phyloP scores from a whole-genome alignment of 345 rosid genomes.

The Brassica juncea region DNA sequence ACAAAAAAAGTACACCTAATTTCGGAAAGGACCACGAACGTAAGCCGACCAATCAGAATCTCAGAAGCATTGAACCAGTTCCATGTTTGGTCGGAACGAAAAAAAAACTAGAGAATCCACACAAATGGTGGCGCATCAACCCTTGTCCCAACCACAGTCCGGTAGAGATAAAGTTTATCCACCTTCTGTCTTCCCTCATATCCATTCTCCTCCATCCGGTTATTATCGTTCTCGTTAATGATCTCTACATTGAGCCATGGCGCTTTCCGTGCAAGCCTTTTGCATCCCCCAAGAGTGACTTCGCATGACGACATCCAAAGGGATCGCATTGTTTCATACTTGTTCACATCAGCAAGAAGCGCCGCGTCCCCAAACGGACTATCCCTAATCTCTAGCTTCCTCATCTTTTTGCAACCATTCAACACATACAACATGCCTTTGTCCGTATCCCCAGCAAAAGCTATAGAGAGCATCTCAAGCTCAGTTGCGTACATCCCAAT shows the following conservation, averaged over 20 bases:
- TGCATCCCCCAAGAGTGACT: constrained; percentile 90
- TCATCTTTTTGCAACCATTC: constrained; percentile 87
- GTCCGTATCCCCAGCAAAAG: constrained; percentile 89
- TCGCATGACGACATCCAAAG: constrained; percentile 99
- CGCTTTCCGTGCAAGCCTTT: constrained; percentile 64
- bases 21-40: constrained; percentile 17
- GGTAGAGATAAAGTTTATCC: constrained; percentile 78
- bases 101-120: constrained; percentile 60
- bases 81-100: constrained; percentile 13
- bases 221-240: constrained; percentile 44
- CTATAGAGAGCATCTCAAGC: constrained; percentile 94
- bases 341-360: constrained; percentile 75
- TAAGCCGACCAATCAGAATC: constrained; percentile 13
- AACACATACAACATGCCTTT: constrained; percentile 82
- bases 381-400: constrained; percentile 89
- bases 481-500: constrained; percentile 79
- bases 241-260: constrained; percentile 86
- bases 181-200: constrained; percentile 52
- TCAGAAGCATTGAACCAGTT: constrained; percentile 19
- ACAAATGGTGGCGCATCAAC: constrained; percentile 76
- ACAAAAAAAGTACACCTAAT: constrained; percentile 15
- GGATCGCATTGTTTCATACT: constrained; percentile 99
- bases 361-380: constrained; percentile 85
- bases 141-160: constrained; percentile 76
- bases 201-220: constrained; percentile 28